Evolutionary conservation across 805 yeast species (phyloP), one percentile per base, ranked within the genome.

Genomic region (Limtongia smithiae): DNA sequence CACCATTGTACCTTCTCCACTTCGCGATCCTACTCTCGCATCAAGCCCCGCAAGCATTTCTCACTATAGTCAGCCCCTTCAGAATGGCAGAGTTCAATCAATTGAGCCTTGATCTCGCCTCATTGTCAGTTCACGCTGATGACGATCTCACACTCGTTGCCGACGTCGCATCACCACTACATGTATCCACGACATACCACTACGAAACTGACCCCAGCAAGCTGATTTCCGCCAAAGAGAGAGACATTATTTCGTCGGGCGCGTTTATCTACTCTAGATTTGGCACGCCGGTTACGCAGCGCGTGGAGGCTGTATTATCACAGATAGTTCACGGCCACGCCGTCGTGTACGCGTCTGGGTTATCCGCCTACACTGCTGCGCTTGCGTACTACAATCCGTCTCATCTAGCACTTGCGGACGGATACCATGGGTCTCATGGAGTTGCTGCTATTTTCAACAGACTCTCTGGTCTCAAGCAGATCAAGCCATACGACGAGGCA

Each of bases 361-460:
- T 88, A 27, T 73, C 88, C 41, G 95, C 97, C 0, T 86, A 85
- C 64, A 78, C 74, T 60, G 97, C 88, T 0, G 78, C 84, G 2
- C 67, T 90, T 64, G 77, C 82, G 31, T 75, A 81, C 57, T 74
- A 71, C 59, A 81, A 83, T 58, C 97, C 97, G 0, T 84, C 83
- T 60, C 73, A 73, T 14, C 67, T 90, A 25, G 83, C 86, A 25
- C 77, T 87, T 58, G 93, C 85, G 3, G 79, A 82, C 31, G 86
- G 91, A 4, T 90, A 90, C 66, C 95, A 85, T 62, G 97, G 97
- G 2, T 79, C 84, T 55, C 85, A 79, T 50, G 86, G 85, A 5
- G 80, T 86, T 48, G 77, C 83, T 2, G 71, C 79, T 32, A 71
- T 89, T 12, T 73, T 82, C 58, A 68, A 78, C 9, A 75, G 94